A percentile compares a stretch with the other conserved stretches of the same genome.
phyloP scores from a whole-genome alignment of 169 alveolate species.

The Theileria annulata region DNA sequence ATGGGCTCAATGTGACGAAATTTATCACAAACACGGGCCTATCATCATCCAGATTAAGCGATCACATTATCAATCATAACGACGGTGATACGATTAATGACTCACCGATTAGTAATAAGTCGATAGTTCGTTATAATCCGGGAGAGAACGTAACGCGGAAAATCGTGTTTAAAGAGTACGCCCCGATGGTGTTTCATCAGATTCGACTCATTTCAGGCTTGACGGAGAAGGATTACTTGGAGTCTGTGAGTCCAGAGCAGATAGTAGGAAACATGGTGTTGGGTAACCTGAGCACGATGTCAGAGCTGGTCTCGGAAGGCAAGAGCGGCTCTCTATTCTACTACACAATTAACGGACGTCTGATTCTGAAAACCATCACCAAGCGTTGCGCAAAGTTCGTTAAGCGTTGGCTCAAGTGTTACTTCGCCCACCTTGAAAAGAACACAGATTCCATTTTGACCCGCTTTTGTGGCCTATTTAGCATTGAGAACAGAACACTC shows the following conservation, averaged over 20 bases:
- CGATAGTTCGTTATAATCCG: too few species aligned
- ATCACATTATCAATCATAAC: background rate
- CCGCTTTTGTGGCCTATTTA: conserved; percentile 48
- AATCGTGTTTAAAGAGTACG: conserved; percentile 89
- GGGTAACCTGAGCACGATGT: conserved; percentile 92
- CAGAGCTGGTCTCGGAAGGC: conserved; percentile 93
- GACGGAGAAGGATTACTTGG: conserved; percentile 87
- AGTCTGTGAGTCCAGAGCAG: conserved; percentile 96
- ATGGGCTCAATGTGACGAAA: background rate
- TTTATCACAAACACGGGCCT: background rate
- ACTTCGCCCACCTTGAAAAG: conserved; percentile 37
- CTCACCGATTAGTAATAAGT: too few species aligned
- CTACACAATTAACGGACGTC: conserved; percentile 90
- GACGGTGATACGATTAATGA: background rate
- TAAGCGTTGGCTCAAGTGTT: conserved; percentile 54
- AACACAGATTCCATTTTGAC: conserved; percentile 42
- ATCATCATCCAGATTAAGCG: conserved; percentile 1
- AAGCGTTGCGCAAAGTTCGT: conserved; percentile 52
- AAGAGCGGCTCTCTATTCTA: conserved; percentile 95
- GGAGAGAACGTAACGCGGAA: conserved; percentile 7
- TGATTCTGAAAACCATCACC: conserved; percentile 76
- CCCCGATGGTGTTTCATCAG: conserved; percentile 94
- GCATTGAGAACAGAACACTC: conserved; percentile 22
- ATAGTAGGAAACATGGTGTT: conserved; percentile 91
- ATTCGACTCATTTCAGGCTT: conserved; percentile 88